A percentile compares a stretch with the other conserved stretches of the same genome.
Evolutionary conservation across 768 basidiomycete genomes (phyloP).

Genomic region (Podaxis sp.): DNA sequence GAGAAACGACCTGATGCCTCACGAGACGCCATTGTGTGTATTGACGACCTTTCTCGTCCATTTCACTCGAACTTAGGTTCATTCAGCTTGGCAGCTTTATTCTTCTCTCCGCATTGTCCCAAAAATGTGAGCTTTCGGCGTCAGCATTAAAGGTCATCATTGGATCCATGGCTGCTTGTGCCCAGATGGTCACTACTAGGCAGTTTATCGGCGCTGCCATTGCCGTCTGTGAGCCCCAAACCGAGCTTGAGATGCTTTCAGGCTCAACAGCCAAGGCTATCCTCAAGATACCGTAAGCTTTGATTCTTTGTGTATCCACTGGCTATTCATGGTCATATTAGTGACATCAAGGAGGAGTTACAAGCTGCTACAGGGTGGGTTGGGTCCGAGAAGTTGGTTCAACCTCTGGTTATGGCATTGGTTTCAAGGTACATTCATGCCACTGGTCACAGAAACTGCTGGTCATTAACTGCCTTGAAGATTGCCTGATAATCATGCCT

Average conservation of each 20-base stretch:
- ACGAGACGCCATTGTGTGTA: slow-evolving; percentile 55
- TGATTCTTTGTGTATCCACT: not conserved
- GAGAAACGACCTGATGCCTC: slow-evolving; percentile 29
- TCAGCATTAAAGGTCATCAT: slow-evolving; percentile 60
- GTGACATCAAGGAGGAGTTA: slow-evolving; percentile 44
- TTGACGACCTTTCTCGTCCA: not conserved
- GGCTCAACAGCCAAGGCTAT: slow-evolving; percentile 36
- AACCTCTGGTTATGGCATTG: slow-evolving; percentile 44
- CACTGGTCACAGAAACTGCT: not conserved
- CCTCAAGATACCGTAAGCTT: slow-evolving; percentile 45
- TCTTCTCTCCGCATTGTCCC: slow-evolving; percentile 65
- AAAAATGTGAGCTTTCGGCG: slow-evolving; percentile 54
- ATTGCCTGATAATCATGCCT: slow-evolving; percentile 25
- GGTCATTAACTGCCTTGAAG: slow-evolving; percentile 18
- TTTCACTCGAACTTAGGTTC: not conserved
- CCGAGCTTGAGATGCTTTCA: slow-evolving; percentile 44
- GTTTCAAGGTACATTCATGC: slow-evolving; percentile 24
- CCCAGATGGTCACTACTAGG: slow-evolving; percentile 40
- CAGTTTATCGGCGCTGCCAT: slow-evolving; percentile 66
- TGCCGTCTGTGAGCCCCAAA: slow-evolving; percentile 62
- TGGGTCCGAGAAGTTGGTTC: slow-evolving; percentile 54
- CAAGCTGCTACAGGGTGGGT: slow-evolving; percentile 38
- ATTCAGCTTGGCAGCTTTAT: slow-evolving; percentile 69
- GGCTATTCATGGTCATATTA: slow-evolving; percentile 17
- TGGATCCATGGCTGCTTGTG: slow-evolving; percentile 46